These are phyloP conservation scores for Macrophomina tecta DNA, from an alignment of 2,329 filamentous ascomycete genomes.

Conservation along the genomic window DNA sequence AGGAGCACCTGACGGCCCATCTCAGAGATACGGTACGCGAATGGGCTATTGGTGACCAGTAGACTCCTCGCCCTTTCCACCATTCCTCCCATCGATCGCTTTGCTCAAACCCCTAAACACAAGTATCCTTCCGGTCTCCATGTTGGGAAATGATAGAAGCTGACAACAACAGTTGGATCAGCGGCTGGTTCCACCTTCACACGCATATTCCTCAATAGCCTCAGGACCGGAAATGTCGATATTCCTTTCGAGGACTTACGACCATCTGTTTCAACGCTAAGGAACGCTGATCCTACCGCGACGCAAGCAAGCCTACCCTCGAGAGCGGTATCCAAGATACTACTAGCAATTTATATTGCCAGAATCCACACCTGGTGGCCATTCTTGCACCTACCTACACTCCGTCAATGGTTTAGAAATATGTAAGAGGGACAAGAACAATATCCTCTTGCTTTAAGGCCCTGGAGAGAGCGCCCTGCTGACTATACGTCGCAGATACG, in stretches of 20 bases:
- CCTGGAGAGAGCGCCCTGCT: too few species aligned
- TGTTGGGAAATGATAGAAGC: not conserved
- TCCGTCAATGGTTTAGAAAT: not conserved
- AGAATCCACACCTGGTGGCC: conserved; percentile 8
- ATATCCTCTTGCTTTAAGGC: too few species aligned
- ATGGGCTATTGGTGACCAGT: too few species aligned
- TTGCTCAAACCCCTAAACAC: too few species aligned
- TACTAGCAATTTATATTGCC: not conserved
- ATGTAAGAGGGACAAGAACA: not conserved
- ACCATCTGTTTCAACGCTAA: not conserved
- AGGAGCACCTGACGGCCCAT: not conserved
- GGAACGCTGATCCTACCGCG: not conserved
- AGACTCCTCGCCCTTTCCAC: too few species aligned
- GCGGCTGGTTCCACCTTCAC: conserved; percentile 9
- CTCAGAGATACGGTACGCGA: conserved; percentile 9
- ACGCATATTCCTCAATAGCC: not conserved
- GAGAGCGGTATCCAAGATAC: not conserved
- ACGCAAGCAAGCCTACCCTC: not conserved
- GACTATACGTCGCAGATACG: not conserved
- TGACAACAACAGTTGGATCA: conserved; percentile 1
- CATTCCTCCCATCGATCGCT: too few species aligned
- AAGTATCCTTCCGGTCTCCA: too few species aligned
- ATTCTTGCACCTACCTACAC: not conserved
- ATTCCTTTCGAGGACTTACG: not conserved
- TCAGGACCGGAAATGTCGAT: not conserved